Conservation (phyloP, 2,329 filamentous ascomycete genomes). For the Aurifilum marmelostoma region DNA sequence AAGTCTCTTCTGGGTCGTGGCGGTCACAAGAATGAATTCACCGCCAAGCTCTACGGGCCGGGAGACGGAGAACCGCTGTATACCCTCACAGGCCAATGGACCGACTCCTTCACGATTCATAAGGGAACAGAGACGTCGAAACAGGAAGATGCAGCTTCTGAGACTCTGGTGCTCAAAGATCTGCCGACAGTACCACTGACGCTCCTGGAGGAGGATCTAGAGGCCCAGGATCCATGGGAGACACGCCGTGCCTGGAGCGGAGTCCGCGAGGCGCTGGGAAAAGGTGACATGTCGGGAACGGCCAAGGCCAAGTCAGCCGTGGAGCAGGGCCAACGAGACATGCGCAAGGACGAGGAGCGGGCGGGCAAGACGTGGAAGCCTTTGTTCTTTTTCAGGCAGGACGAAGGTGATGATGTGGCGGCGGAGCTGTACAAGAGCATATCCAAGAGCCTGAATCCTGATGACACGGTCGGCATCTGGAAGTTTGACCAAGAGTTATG, state of each 20-base stretch:
- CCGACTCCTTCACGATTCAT: conserved; percentile 31
- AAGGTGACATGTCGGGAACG: conserved; percentile 20
- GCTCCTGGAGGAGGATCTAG: conserved; percentile 17
- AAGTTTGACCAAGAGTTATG: conserved; percentile 21
- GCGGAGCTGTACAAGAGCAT: conserved; percentile 20
- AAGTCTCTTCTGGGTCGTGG: conserved; percentile 29
- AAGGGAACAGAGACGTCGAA: conserved; percentile 24
- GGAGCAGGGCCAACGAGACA: conserved; percentile 24
- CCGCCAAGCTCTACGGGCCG: conserved; percentile 31
- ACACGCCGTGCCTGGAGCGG: conserved; percentile 23
- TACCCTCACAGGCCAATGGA: conserved; percentile 36
- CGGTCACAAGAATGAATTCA: conserved; percentile 33
- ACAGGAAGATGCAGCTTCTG: background rate
- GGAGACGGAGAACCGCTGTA: conserved; percentile 34
- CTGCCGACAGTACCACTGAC: conserved; percentile 21
- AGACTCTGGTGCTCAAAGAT: conserved; percentile 17
- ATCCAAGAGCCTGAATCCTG: conserved; percentile 15
- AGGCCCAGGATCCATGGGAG: conserved; percentile 24
- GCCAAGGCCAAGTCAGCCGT: conserved; percentile 22
- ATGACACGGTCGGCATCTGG: conserved; percentile 23
- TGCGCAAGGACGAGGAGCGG: conserved; percentile 19
- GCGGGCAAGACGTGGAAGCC: conserved; percentile 18
- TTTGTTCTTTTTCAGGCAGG: conserved; percentile 21
- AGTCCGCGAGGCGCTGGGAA: conserved; percentile 19
- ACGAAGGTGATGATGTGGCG: conserved; percentile 10